These are phyloP conservation scores for Ziziphus jujuba DNA, from an alignment of 306 rosid genomes.

Conservation along the genomic window DNA sequence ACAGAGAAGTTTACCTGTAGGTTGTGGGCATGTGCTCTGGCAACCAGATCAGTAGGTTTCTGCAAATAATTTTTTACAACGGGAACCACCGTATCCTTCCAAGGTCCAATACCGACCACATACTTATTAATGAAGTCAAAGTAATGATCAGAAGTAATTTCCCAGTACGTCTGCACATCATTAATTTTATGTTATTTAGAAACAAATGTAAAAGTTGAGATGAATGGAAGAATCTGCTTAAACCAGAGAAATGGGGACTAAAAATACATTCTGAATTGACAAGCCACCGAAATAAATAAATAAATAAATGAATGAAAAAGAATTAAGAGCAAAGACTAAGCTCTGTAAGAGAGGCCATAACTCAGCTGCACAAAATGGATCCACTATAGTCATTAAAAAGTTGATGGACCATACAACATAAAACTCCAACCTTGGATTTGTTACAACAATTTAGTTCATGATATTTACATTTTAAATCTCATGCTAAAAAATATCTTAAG, in stretches of 20 bases:
- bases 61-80: slow-evolving; percentile 46
- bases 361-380: neutral
- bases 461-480: no score
- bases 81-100: slow-evolving; percentile 88
- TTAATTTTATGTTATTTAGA: neutral
- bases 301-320: neutral
- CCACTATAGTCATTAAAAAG: neutral
- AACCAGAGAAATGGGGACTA: neutral
- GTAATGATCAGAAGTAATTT: slow-evolving; percentile 78
- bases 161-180: slow-evolving; percentile 83
- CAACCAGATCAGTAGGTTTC: slow-evolving; percentile 68
- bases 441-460: neutral
- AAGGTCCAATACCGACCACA: slow-evolving; percentile 91
- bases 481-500: no score
- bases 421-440: neutral
- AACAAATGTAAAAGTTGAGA: slow-evolving; percentile 4
- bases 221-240: neutral
- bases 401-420: neutral
- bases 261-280: neutral
- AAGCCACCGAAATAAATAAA: no score
- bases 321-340: neutral
- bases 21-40: slow-evolving; percentile 77
- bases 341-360: neutral
- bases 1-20: slow-evolving; percentile 59
- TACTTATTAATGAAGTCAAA: slow-evolving; percentile 62